Conservation (phyloP, 2,329 filamentous ascomycete genomes). For the Fusarium sp. region DNA sequence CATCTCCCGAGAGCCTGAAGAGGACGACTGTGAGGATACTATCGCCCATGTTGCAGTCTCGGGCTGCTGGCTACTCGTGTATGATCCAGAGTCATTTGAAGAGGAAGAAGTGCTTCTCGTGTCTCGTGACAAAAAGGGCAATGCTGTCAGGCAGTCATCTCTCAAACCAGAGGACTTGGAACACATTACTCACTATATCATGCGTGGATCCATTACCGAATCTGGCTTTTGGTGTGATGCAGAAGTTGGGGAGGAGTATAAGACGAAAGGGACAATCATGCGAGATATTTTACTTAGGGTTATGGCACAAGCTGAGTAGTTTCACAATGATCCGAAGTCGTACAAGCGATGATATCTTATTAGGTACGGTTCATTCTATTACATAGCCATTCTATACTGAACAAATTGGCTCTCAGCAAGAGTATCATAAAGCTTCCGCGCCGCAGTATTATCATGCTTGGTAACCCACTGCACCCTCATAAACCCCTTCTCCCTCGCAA, state of each 20-base stretch:
- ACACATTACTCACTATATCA: not conserved
- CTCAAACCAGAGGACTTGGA: fast-evolving
- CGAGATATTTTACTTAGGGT: not conserved
- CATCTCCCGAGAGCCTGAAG: no score
- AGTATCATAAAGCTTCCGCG: slow-evolving; percentile 21
- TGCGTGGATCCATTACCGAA: not conserved
- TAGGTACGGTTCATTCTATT: not conserved
- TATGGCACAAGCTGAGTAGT: fast-evolving
- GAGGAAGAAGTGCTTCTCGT: not conserved
- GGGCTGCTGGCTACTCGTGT: not conserved
- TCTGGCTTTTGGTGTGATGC: not conserved
- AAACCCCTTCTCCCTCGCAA: slow-evolving; percentile 17
- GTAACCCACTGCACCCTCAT: slow-evolving; percentile 29
- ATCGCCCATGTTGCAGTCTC: not conserved
- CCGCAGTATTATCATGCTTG: slow-evolving; percentile 20
- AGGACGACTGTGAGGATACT: no score
- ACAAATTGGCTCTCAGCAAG: slow-evolving; percentile 23
- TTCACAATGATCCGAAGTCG: no score
- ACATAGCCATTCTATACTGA: slow-evolving; percentile 19
- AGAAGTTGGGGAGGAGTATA: not conserved
- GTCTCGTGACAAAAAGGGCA: not conserved
- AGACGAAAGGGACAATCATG: not conserved
- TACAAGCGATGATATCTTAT: no score
- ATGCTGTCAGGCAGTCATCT: not conserved
- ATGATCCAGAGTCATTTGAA: not conserved